phyloP scores from a whole-genome alignment of 805 yeast genomes.

The Zygosaccharomyces siamensis region DNA sequence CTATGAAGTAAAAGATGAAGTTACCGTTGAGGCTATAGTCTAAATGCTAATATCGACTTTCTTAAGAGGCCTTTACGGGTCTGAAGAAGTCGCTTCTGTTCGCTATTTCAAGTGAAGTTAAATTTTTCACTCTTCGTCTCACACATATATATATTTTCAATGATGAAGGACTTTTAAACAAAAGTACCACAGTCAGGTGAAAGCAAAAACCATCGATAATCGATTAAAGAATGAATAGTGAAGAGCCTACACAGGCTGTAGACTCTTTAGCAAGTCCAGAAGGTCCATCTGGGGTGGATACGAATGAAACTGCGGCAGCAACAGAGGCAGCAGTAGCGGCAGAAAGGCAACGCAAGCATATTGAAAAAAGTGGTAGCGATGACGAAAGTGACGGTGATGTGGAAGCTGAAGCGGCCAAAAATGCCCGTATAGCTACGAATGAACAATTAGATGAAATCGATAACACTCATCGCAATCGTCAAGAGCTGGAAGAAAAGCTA shows the following conservation, averaged over 20 bases:
- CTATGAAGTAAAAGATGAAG: slow-evolving; percentile 17
- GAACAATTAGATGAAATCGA: slow-evolving; percentile 30
- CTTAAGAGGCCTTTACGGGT: background rate
- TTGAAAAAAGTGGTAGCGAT: slow-evolving; percentile 22
- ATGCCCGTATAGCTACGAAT: slow-evolving; percentile 7
- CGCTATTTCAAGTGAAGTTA: background rate
- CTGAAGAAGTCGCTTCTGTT: background rate
- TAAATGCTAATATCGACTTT: background rate
- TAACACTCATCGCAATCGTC: slow-evolving; percentile 48
- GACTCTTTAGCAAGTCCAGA: slow-evolving; percentile 2
- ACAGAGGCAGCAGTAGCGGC: slow-evolving; percentile 1
- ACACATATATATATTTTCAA: background rate
- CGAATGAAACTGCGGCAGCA: slow-evolving; percentile 2
- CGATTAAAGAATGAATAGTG: slow-evolving; percentile 7
- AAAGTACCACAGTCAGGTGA: slow-evolving; percentile 15
- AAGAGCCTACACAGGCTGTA: slow-evolving; percentile 3
- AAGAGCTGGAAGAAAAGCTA: slow-evolving; percentile 75
- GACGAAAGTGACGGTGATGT: slow-evolving; percentile 18
- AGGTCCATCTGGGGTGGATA: background rate
- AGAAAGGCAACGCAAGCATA: slow-evolving; percentile 30
- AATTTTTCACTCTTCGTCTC: slow-evolving; percentile 5
- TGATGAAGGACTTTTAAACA: slow-evolving; percentile 10
- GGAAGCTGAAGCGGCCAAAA: slow-evolving; percentile 11
- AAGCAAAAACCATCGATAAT: slow-evolving; percentile 3
- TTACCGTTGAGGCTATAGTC: background rate